Conservation (phyloP, 2,329 filamentous ascomycete genomes). For the Fusarium sublunatum region DNA sequence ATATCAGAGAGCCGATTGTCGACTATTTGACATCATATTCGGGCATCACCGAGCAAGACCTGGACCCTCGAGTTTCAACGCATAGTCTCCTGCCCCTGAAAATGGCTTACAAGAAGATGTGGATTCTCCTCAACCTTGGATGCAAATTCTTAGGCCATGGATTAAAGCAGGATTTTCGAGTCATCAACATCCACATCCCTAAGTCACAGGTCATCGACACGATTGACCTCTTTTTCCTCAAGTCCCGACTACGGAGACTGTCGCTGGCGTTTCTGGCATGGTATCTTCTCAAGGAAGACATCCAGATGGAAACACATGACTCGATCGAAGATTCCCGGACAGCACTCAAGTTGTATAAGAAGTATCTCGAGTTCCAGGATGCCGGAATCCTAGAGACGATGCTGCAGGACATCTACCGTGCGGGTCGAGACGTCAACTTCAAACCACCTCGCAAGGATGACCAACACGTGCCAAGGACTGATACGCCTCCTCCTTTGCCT, state of each 20-base stretch:
- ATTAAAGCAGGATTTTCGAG: conserved; percentile 93
- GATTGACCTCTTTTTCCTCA: conserved; percentile 88
- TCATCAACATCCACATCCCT: conserved; percentile 97
- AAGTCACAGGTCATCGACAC: conserved; percentile 93
- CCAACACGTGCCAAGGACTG: conserved; percentile 58
- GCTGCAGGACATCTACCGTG: conserved; percentile 84
- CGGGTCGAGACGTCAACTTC: conserved; percentile 61
- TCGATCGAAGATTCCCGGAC: conserved; percentile 95
- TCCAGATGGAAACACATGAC: conserved; percentile 92
- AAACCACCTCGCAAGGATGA: conserved; percentile 63
- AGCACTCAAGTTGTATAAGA: conserved; percentile 86
- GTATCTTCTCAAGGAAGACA: conserved; percentile 90
- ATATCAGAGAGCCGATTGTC: conserved; percentile 88
- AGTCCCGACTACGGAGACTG: conserved; percentile 83
- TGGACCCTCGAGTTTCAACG: conserved; percentile 80
- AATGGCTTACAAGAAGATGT: conserved; percentile 96
- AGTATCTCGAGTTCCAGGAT: conserved; percentile 89
- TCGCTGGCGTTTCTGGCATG: conserved; percentile 92
- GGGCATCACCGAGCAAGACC: conserved; percentile 85
- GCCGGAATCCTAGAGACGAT: conserved; percentile 86
- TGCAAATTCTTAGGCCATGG: conserved; percentile 95
- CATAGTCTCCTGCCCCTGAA: conserved; percentile 91
- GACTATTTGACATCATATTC: conserved; percentile 97
- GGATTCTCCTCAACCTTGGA: conserved; percentile 93
- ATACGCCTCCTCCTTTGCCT: conserved; percentile 66